Base-by-base conservation (phyloP, 805 yeast genomes). In the Wickerhamiella occidentalis region DNA sequence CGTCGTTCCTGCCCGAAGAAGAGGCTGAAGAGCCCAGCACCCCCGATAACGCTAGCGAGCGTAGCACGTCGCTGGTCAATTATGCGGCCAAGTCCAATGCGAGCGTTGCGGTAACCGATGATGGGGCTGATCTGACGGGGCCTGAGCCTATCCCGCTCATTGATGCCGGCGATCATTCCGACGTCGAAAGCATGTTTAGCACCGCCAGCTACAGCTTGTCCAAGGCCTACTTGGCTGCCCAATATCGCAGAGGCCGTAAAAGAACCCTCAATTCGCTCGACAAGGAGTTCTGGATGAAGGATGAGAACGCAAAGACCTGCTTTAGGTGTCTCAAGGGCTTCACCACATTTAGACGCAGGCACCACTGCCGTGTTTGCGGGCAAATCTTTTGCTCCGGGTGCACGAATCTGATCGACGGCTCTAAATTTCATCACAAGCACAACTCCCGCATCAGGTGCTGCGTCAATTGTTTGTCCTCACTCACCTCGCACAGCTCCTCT, bases 281-380 rank as follows among this genome's bases (percentile, higher is more conserved):
- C 1, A 75, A 76, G 52, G 90, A 86, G 60, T 90, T 86, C 62
- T 90, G 98, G 98, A 81, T 90, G 85, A 86, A 88, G 58, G 96
- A 90, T 67, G 84, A 90, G 38, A 84, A 86, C 52, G 95, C 94
- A 0, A 76, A 80, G 7, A 92, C 86, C 54, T 90, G 98, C 60
- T 78, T 86, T 51, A 73, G 81, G 13, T 90, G 97, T 64, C 85
- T 82, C 50, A 74, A 79, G 49, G 76, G 78, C 2, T 90, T 90
- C 53, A 57, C 61, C 40, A 62, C 96, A 0, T 88, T 87, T 66
- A 69, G 96, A 62, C 71, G 98, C 56, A 83, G 85, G 55, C 98
- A 90, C 62, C 98, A 90, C 64, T 90, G 98, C 61, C 70, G 98
- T 48, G 79, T 90, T 30, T 90, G 98, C 66, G 98, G 98, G 2